These are phyloP conservation scores for Gossypium sturtianum DNA, from an alignment of 345 rosid genomes.

Conservation along the genomic window DNA sequence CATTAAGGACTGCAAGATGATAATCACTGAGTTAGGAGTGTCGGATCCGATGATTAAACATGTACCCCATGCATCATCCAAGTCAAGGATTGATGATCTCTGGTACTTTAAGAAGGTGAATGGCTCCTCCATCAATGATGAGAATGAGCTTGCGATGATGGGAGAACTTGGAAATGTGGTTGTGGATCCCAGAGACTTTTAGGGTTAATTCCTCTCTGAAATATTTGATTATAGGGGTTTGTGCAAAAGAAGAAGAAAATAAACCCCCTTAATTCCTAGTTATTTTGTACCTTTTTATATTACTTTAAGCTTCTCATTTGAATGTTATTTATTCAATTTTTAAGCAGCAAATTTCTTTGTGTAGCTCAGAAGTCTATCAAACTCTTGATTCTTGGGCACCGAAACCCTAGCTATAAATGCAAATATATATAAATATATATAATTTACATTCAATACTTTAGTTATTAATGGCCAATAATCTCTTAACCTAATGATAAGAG, in stretches of 20 bases:
- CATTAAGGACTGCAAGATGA: constrained; percentile 34
- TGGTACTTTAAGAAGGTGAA: constrained; percentile 49
- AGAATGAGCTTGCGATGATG: constrained; percentile 5
- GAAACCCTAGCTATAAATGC: no score
- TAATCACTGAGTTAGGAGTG: constrained; percentile 36
- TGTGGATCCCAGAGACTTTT: constrained; percentile 60
- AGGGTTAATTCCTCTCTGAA: not conserved
- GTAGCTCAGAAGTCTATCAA: no score
- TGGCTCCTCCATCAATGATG: constrained; percentile 5
- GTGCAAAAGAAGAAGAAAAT: not conserved
- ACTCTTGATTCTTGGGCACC: no score
- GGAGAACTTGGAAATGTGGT: constrained; percentile 42
- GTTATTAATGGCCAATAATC: no score
- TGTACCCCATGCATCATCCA: constrained; percentile 26
- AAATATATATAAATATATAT: no score
- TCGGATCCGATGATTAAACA: constrained; percentile 41
- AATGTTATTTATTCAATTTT: no score
- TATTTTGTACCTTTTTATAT: not conserved
- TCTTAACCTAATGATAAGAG: no score
- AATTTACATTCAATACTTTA: no score
- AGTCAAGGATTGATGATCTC: constrained; percentile 36
- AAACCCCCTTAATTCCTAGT: not conserved
- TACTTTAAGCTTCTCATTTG: no score
- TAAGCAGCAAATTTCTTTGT: no score
- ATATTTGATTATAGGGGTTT: not conserved